phyloP scores from a whole-genome alignment of 2,329 filamentous ascomycete genomes.

The Onygenales sp. region DNA sequence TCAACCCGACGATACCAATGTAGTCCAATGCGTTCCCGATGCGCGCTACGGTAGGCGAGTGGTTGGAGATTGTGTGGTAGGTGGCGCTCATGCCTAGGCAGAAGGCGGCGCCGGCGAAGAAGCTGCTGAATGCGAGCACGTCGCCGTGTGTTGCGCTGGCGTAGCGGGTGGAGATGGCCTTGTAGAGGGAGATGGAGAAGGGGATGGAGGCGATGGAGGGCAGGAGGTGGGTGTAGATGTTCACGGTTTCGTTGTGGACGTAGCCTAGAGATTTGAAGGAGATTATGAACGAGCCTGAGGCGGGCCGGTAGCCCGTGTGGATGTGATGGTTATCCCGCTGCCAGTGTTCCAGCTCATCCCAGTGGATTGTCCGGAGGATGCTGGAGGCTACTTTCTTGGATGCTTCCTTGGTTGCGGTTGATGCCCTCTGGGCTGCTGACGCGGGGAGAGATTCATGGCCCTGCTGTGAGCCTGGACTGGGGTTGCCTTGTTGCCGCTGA shows the following conservation, averaged over 20 bases:
- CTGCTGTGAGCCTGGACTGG: not conserved
- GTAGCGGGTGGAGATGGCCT: conserved; percentile 55
- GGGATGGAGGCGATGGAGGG: conserved; percentile 53
- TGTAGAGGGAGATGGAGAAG: conserved; percentile 45
- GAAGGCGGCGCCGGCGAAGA: conserved; percentile 63
- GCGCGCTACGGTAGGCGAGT: conserved; percentile 65
- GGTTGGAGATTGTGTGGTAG: conserved; percentile 78
- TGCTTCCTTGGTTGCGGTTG: not conserved
- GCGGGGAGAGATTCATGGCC: not conserved
- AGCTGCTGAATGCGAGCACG: conserved; percentile 64
- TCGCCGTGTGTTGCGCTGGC: conserved; percentile 52
- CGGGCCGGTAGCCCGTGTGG: conserved; percentile 54
- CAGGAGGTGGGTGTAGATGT: conserved; percentile 62
- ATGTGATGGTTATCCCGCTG: conserved; percentile 62
- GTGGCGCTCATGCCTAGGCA: conserved; percentile 76
- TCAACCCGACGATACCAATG: conserved; percentile 82
- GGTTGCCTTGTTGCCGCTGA: not conserved
- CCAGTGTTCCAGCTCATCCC: conserved; percentile 45
- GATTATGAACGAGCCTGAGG: conserved; percentile 49
- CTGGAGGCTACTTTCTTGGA: conserved; percentile 2
- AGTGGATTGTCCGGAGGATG: conserved; percentile 32
- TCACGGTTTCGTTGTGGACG: conserved; percentile 60
- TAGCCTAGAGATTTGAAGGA: conserved; percentile 52
- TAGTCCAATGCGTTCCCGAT: conserved; percentile 94
- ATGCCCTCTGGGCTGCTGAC: not conserved